phyloP scores from a whole-genome alignment of 441 rosid genomes.

The Sinapis alba region DNA sequence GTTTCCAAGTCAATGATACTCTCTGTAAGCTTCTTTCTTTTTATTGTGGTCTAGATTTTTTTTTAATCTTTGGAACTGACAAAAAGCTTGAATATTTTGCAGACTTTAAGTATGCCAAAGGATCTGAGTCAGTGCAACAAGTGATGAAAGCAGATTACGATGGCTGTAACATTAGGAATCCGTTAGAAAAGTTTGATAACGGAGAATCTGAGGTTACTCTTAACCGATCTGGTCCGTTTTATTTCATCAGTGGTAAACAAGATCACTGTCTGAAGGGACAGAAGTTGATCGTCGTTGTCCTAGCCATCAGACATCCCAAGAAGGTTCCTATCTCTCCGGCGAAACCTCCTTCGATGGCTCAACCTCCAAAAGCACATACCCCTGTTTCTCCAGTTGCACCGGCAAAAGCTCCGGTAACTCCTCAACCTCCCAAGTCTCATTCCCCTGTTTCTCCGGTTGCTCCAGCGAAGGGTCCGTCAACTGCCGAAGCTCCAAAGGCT shows the following conservation, averaged over 20 bases:
- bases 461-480: background rate
- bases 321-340: constrained; percentile 16
- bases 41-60: background rate
- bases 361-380: constrained; percentile 19
- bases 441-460: constrained; percentile 19
- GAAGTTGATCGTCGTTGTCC: constrained; percentile 52
- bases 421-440: background rate
- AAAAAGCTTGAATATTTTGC: background rate
- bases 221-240: constrained; percentile 59
- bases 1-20: constrained; percentile 65
- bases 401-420: background rate
- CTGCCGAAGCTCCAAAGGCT: background rate
- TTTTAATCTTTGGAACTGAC: background rate
- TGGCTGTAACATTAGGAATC: constrained; percentile 49
- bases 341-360: background rate
- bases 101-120: constrained; percentile 66
- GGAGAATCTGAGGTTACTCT: constrained; percentile 50
- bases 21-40: constrained; percentile 49
- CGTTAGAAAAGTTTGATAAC: constrained; percentile 42
- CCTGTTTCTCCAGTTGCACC: constrained; percentile 25
- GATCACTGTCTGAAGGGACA: constrained; percentile 60
- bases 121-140: constrained; percentile 59
- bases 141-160: constrained; percentile 60
- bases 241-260: constrained; percentile 63
- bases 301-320: constrained; percentile 30